Base-by-base conservation (phyloP, 495 filamentous ascomycete genomes). In the Arthonia radiata region DNA sequence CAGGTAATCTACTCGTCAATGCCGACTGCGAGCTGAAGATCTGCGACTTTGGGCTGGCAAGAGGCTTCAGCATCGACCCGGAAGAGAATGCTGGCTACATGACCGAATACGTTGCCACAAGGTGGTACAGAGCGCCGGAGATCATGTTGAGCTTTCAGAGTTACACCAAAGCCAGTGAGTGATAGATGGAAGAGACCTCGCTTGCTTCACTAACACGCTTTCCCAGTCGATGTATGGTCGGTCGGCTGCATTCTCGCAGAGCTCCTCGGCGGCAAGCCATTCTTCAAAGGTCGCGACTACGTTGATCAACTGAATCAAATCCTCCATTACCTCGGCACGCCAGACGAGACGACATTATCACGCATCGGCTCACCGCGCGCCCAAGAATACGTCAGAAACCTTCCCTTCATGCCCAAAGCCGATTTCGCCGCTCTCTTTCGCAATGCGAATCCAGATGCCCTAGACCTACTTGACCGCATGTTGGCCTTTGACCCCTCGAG, bases 111-210 rank as follows among this genome's bases (percentile, higher is more conserved):
- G 89, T 97, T 23, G 86, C 86, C 25, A 94, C 86, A 25, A 65
- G 86, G 49, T 97, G 86, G 86, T 97, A 94, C 48, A 77, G 86
- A 50, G 86, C 86, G 17, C 86, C 86, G 2, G 86, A 97, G 47
- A 97, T 97, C 43, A 97, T 94, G 86, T 58, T 97, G 46, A 94
- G 81, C 50, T 94, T 97, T 67, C 83, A 93, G 53, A 92, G 83
- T 52, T 97, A 97, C 47, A 97, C 89, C 37, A 94, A 97, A 74
- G 86, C 86, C 31, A 94, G 79, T 90, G 61, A 25, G 79, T 79
- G n/a, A 2, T 14, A 5, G 19, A 26, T 4, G 18, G 27, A 25
- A 30, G 47, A 22, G 41, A 7, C 6, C 23, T 26, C 14, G 21
- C 15, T 30, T 15, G n/a, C 25, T 13, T 23, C 10, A 25, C 15